Evolutionary conservation across 108 stramenopile genomes (phyloP), one percentile per base, ranked within the genome.

Genomic region (Stephanodiscus minutulus): DNA sequence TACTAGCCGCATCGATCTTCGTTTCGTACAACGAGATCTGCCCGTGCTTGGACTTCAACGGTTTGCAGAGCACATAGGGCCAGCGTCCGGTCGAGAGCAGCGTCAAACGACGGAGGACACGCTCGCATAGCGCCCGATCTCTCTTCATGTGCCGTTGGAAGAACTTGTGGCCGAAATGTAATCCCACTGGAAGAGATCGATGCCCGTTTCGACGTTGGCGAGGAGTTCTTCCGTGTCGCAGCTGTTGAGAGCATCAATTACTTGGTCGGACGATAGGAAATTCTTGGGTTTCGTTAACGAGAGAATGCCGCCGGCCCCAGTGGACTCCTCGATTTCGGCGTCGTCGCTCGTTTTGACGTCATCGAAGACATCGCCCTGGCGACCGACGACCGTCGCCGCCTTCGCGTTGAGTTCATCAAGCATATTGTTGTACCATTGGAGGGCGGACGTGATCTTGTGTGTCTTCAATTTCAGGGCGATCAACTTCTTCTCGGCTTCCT

Each of bases 11-110:
- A 37, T 80, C 74, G 39, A 84, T 70, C 69, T 84, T 84, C 0
- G 74, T 66, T 31, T 84, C 79, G 25, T 80, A 84, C 37, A 83
- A 73, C 12, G 35, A 33, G 31, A 33, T 33, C 5, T 33, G 5
- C 5, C 31, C 24, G 47, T 64, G 21, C 28, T 65, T 50, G 6
- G 66, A 62, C 36, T 57, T 65, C 56, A 82, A 53, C 0, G 50
- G 66, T 61, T 83, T 77, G 28, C 76, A 67, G 17, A 72, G 48
- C 17, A 66, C 59, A 44, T 76, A 79, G 27, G 78, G 78, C 83
- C 83, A 84, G 11, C 74, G 52, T 11, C 83, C 83, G 24, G 73
- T 76, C 2, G 83, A 75, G 13, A 84, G 63, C 69, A 76, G 27
- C 18, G 61, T 75, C 64, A 81, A 25, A 7, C 76, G 60, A 12